Percentiles rank a stretch among this genome's conserved stretches.
Evolutionary conservation across 306 rosid species (phyloP).

Genomic region (Fragaria ananassa): DNA sequence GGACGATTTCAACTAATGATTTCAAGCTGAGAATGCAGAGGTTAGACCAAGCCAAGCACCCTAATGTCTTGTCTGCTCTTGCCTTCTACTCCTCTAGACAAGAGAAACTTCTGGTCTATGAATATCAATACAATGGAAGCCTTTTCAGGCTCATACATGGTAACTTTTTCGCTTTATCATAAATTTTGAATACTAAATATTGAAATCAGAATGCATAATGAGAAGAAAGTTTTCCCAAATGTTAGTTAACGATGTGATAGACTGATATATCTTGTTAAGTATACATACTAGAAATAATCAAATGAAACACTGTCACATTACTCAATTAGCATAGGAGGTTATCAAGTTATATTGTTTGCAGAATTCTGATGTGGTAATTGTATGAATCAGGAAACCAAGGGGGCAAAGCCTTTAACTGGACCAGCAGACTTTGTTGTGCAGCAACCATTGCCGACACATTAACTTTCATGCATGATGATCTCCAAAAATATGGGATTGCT

Average conservation of each 20-base stretch:
- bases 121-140: slow-evolving; percentile 69
- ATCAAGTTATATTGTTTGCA: background rate
- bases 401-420: slow-evolving; percentile 53
- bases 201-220: background rate
- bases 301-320: background rate
- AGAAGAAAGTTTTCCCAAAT: background rate
- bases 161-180: slow-evolving; percentile 11
- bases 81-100: slow-evolving; percentile 69
- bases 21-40: slow-evolving; percentile 63
- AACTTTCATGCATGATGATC: slow-evolving; percentile 66
- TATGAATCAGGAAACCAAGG: slow-evolving; percentile 45
- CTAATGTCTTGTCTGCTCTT: slow-evolving; percentile 53
- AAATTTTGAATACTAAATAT: background rate
- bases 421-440: slow-evolving; percentile 57
- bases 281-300: background rate
- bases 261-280: background rate
- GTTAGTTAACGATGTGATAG: background rate
- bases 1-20: slow-evolving; percentile 46
- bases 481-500: slow-evolving; percentile 46
- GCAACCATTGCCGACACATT: slow-evolving; percentile 55
- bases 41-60: slow-evolving; percentile 53
- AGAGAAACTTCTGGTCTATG: slow-evolving; percentile 86
- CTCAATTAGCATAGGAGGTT: background rate
- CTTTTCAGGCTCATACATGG: slow-evolving; percentile 74
- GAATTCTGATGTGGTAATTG: background rate